A percentile compares a stretch with the other conserved stretches of the same genome.
These are phyloP conservation scores for Ascochyta rabiei DNA, from an alignment of 2,329 filamentous ascomycete genomes.

Conservation along the genomic window DNA sequence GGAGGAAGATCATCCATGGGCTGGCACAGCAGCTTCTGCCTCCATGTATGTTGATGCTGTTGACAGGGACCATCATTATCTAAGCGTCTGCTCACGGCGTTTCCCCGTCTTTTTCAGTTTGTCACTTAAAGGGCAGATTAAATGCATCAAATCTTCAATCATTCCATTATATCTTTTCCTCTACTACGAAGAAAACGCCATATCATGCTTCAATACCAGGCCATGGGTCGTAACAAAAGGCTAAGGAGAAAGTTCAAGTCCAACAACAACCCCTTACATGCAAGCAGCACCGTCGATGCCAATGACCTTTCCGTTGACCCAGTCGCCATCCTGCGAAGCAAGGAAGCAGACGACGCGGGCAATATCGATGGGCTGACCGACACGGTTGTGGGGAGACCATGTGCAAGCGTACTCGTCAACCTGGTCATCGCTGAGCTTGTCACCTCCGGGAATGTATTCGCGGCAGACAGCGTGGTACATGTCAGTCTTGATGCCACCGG, in stretches of 20 bases:
- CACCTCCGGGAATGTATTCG: conserved; percentile 66
- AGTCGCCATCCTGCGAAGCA: conserved; percentile 63
- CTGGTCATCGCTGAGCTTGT: conserved; percentile 61
- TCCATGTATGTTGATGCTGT: neutral
- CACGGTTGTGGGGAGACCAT: conserved; percentile 69
- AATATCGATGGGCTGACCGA: conserved; percentile 71
- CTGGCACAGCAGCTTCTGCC: neutral
- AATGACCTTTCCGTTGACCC: conserved; percentile 61
- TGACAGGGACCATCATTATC: neutral
- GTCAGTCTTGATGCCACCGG: conserved; percentile 62
- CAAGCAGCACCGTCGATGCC: conserved; percentile 54
- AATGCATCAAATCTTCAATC: neutral
- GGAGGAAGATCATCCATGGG: neutral
- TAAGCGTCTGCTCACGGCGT: neutral
- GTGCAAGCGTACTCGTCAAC: conserved; percentile 68
- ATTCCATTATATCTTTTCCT: conserved; percentile 14
- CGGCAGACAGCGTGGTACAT: conserved; percentile 68
- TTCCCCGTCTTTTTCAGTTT: neutral
- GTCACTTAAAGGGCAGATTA: neutral
- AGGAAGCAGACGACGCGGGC: conserved; percentile 68
- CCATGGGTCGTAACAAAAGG: conserved; percentile 15
- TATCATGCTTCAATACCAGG: conserved; percentile 21
- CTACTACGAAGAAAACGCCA: conserved; percentile 23
- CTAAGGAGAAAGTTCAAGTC: conserved; percentile 15
- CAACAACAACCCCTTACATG: conserved; percentile 41